Evolutionary conservation across 2,329 filamentous ascomycete genomes (phyloP), one percentile per base, ranked within the genome.

Genomic region (Scytalidium sp.): DNA sequence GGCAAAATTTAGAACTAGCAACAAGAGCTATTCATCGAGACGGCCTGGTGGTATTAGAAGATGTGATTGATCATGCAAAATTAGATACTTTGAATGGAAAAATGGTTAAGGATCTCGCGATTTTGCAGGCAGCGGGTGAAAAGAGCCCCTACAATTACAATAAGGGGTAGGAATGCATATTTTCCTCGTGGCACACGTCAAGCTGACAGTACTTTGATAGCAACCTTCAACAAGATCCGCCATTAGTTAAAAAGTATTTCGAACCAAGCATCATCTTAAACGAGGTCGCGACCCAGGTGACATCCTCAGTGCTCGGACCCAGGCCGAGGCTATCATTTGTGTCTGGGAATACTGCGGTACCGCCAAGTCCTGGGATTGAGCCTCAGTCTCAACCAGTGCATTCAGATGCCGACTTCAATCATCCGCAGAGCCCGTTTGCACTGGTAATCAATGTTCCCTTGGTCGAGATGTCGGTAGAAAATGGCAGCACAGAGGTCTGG

Each of bases 141-240:
- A 70, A 79, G 15, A 74, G 75, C 0, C 79, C 79, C 0, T 85
- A 76, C 68, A 85, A 85, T 56, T 84, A 84, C 60, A 84, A 84
- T 58, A 74, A 74, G 43, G 79, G 78, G 57, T 60, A 43, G 13
- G 27, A 25, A 36, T 3, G 11, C 19, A 17, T 27, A 7, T 27
- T 27, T 42, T 15, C 20, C n/a, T n/a, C 19, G 20, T 46, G 22
- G n/a, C 23, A n/a, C 19, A 19, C 15, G 9, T 46, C n/a, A 5
- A 19, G 20, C 13, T 17, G 50, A 54, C 41, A 42, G 50, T 41
- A 39, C 3, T 41, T 5, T 3, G 6, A 39, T 17, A 53, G 60
- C 1, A 85, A 84, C 54, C 68, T 84, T 27, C 81, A 85, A 53
- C 82, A 85, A 59, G 80, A 84, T 54, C 70, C 81, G 0, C 79